These are phyloP conservation scores for Apiospora sp. DNA, from an alignment of 2,329 filamentous ascomycete species.

Conservation along the genomic window DNA sequence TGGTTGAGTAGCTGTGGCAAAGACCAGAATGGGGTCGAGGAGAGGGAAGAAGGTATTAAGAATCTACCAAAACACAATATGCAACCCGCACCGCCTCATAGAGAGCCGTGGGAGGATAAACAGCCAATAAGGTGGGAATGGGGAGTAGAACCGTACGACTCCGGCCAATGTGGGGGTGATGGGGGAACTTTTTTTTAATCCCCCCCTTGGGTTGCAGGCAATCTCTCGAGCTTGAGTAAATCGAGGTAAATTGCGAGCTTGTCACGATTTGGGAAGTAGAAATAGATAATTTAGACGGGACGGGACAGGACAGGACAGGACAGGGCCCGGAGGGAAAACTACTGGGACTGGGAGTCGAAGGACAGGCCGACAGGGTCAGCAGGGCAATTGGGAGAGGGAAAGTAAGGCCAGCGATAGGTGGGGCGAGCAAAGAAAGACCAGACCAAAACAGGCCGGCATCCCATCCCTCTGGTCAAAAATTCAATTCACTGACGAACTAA, in stretches of 20 bases:
- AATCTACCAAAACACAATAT: constrained; percentile 24
- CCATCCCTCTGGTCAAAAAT: constrained; percentile 17
- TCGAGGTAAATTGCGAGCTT: constrained; percentile 28
- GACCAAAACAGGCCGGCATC: constrained; percentile 18
- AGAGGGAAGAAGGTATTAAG: constrained; percentile 25
- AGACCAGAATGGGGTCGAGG: constrained; percentile 9
- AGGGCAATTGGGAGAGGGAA: neutral
- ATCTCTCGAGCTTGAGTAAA: constrained; percentile 25
- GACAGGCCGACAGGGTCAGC: constrained; percentile 7
- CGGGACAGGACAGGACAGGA: neutral
- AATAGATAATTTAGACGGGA: neutral
- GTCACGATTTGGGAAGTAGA: constrained; percentile 14
- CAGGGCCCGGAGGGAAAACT: neutral
- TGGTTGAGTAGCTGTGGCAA: constrained; percentile 12
- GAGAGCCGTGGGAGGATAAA: constrained; percentile 20
- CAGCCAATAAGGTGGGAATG: constrained; percentile 20
- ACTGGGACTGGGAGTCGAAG: neutral
- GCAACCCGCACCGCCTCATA: constrained; percentile 28
- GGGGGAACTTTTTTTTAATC: constrained; percentile 28
- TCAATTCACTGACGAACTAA: constrained; percentile 6
- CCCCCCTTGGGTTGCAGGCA: constrained; percentile 25
- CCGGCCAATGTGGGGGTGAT: constrained; percentile 26
- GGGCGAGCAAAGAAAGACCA: constrained; percentile 23
- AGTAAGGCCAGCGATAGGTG: constrained; percentile 25
- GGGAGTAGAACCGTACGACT: constrained; percentile 26